Evolutionary conservation across 768 basidiomycete species (phyloP), one percentile per base, ranked within the genome.

Genomic region (Hydnomerulius pinastri): DNA sequence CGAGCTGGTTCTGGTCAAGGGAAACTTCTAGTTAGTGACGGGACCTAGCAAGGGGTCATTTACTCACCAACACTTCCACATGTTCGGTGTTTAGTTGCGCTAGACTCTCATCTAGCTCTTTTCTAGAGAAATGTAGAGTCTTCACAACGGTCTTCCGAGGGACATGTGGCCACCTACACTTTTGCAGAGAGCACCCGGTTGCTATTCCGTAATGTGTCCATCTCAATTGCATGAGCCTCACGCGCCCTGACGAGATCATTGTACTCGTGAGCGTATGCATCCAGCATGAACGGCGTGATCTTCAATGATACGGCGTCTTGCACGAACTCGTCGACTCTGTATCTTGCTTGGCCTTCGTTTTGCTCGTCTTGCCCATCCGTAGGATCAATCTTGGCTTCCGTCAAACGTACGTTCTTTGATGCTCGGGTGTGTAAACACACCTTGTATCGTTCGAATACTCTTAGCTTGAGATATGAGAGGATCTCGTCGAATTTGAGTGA

Each of bases 201-300:
- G 37, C 79, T 83, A 55, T 80, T 89, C 52, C 90, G 78, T 20
- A 99, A 77, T 29, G 79, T 76, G 58, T 97, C 96, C 65, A 98
- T 77, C 68, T 95, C 90, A 20, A 79, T 70, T 0, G 87, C 85
- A 70, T 96, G 92, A 51, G 89, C 88, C 51, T 94, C 92, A 29
- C 83, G 85, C 43, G 80, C 79, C 20, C 85, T 81, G 51, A 90
- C 72, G 46, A 85, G 70, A 50, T 96, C 94, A 55, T 90, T 84
- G 63, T 93, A 96, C 71, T 97, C 94, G 46, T 85, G 88, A 27
- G 86, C 81, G 64, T 91, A 96, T 17, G 83, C 78, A 62, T 98
- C 96, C 33, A 98, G 76, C 92, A 95, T 93, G 71, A 98, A 95
- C 0, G 97, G 92, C 4, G 95, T 97, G 56, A 99, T 92, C 54